Conservation (phyloP, 306 rosid species). For the Medicago lupulina region DNA sequence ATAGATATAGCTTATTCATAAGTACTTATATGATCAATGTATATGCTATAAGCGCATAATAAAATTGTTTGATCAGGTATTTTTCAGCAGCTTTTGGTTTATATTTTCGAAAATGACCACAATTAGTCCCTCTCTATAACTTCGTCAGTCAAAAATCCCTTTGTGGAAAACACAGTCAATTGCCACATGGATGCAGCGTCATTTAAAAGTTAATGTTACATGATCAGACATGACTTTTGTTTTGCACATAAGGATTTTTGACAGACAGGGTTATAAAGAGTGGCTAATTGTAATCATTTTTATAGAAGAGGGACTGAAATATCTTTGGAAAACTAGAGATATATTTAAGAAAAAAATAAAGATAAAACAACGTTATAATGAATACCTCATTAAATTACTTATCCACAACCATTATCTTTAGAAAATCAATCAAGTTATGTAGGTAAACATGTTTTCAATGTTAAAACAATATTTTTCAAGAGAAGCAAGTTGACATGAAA, state of each 20-base stretch:
- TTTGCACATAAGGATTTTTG: background rate
- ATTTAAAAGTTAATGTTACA: too few species aligned
- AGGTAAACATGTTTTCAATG: constrained; percentile 24
- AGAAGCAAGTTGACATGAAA: constrained; percentile 34
- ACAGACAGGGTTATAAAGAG: background rate
- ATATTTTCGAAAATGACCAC: background rate
- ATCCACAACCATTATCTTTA: constrained; percentile 1
- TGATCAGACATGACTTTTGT: background rate
- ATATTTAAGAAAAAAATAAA: background rate
- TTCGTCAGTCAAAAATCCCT: background rate
- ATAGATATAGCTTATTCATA: too few species aligned
- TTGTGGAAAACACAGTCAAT: background rate
- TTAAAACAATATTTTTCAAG: constrained; percentile 20
- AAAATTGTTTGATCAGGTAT: background rate
- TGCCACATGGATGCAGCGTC: too few species aligned
- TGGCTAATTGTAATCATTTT: background rate
- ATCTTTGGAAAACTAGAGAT: background rate
- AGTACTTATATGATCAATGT: too few species aligned
- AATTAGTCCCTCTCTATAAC: background rate
- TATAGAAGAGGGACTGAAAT: background rate
- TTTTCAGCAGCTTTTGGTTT: background rate
- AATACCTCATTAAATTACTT: background rate
- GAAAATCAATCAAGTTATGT: constrained; percentile 16
- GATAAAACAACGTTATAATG: background rate
- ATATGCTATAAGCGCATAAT: too few species aligned